These are phyloP conservation scores for Jatropha multifida DNA, from an alignment of 441 rosid species.

Conservation along the genomic window DNA sequence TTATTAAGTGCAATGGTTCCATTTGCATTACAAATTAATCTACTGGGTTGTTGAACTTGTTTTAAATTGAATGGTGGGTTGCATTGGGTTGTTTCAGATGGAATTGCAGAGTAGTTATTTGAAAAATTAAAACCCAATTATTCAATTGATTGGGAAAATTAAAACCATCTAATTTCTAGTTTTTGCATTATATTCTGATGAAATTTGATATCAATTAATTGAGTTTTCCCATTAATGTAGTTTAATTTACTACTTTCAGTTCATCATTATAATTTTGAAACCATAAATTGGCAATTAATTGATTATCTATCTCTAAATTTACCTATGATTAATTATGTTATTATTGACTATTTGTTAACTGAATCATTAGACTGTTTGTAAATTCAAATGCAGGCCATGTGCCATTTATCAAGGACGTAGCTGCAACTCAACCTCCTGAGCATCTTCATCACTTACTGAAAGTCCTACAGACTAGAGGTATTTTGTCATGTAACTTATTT, in stretches of 20 bases:
- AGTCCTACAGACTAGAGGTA: constrained; percentile 72
- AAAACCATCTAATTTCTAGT: background rate
- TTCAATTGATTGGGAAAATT: background rate
- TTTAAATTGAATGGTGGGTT: background rate
- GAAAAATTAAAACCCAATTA: background rate
- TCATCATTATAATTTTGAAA: background rate
- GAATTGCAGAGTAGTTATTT: background rate
- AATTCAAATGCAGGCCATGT: constrained; percentile 50
- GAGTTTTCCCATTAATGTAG: background rate
- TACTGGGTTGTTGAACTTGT: constrained; percentile 1
- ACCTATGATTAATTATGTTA: background rate
- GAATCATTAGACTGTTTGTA: background rate
- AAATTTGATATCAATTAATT: background rate
- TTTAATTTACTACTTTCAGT: background rate
- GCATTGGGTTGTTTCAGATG: constrained; percentile 8
- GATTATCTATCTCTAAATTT: background rate
- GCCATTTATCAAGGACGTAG: constrained; percentile 69
- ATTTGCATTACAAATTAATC: background rate
- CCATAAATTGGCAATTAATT: background rate
- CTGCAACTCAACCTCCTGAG: constrained; percentile 65
- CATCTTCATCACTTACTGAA: constrained; percentile 66
- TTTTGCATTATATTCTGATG: background rate
- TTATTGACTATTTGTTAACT: background rate
- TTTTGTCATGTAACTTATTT: constrained; percentile 1
- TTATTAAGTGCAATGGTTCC: background rate